Evolutionary conservation across 345 rosid species (phyloP).

Genomic region (Salix exigua): DNA sequence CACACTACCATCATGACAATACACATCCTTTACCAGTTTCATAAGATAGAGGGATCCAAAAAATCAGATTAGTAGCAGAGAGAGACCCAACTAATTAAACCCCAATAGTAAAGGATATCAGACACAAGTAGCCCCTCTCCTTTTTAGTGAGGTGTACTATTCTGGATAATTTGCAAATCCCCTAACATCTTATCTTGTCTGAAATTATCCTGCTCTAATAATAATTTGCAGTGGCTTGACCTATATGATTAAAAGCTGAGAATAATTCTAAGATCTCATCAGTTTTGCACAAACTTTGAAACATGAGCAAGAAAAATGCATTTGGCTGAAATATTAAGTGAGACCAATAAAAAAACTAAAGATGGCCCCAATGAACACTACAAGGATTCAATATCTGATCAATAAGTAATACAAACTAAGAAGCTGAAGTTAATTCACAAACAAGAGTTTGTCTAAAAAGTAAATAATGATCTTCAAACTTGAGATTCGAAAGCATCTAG

Average conservation of each 20-base stretch:
- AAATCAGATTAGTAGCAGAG: no score
- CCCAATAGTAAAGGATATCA: no score
- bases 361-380: not conserved
- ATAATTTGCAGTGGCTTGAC: not conserved
- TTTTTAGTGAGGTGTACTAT: not conserved
- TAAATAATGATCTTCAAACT: not conserved
- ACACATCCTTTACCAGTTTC: no score
- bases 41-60: no score
- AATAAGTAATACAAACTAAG: not conserved
- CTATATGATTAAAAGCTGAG: not conserved
- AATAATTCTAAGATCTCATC: not conserved
- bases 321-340: not conserved
- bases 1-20: no score
- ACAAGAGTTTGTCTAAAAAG: not conserved
- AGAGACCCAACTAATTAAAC: no score
- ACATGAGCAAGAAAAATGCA: not conserved
- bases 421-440: no score
- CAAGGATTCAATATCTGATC: not conserved
- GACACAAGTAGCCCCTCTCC: not conserved
- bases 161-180: not conserved
- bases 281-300: not conserved
- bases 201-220: not conserved
- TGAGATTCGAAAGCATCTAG: not conserved
- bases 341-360: not conserved
- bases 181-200: not conserved